These are phyloP conservation scores for Ricinus communis DNA, from an alignment of 345 rosid genomes.

Conservation along the genomic window DNA sequence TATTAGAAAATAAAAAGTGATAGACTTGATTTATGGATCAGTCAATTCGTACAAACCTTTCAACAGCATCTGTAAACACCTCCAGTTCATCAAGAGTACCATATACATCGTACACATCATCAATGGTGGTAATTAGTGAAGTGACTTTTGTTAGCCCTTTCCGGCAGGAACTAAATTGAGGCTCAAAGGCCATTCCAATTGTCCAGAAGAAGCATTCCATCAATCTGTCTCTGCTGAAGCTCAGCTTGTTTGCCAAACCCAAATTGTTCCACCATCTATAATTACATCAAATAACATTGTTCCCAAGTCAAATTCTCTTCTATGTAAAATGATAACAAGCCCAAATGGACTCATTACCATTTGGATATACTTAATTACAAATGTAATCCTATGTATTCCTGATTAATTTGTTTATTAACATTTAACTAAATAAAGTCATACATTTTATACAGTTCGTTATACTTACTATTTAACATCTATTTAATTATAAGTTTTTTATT, in stretches of 20 bases:
- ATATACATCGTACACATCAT: constrained; percentile 47
- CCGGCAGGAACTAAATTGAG: constrained; percentile 27
- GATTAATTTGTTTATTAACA: too few relatives aligned
- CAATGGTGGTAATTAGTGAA: constrained; percentile 33
- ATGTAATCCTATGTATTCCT: too few relatives aligned
- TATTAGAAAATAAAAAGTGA: too few relatives aligned
- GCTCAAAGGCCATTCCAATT: constrained; percentile 33
- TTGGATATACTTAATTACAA: too few relatives aligned
- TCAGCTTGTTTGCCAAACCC: constrained; percentile 29
- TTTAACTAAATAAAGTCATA: too few relatives aligned
- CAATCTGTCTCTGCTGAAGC: constrained; percentile 47
- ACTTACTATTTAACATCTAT: too few relatives aligned
- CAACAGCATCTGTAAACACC: constrained; percentile 38
- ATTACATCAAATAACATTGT: too few relatives aligned
- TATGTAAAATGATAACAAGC: too few relatives aligned
- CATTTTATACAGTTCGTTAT: too few relatives aligned
- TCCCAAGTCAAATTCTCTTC: too few relatives aligned
- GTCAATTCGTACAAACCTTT: constrained; percentile 21
- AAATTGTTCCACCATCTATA: constrained; percentile 44
- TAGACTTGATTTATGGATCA: background rate
- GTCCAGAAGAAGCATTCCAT: constrained; percentile 53
- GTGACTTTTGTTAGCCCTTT: constrained; percentile 39
- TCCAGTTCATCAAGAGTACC: constrained; percentile 42
- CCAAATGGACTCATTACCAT: too few relatives aligned
- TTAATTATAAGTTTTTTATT: too few relatives aligned